Evolutionary conservation across 2,329 filamentous ascomycete species (phyloP), one percentile per base, ranked within the genome.

Genomic region (Hyphodiscus sp.): DNA sequence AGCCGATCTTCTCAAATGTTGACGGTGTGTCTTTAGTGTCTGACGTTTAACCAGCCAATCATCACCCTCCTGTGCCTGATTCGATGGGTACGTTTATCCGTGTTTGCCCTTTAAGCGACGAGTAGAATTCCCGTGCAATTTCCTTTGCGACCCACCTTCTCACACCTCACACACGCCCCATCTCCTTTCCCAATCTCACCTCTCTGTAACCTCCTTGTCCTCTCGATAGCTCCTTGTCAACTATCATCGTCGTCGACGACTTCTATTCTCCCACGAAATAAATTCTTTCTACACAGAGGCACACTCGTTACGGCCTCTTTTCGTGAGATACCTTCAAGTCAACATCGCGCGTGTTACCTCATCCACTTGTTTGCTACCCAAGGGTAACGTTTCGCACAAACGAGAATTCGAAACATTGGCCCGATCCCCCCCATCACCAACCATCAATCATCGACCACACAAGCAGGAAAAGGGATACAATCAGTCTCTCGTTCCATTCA

Each of bases 281-380:
- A 30, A 33, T 48, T 45, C 41, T 33, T 42, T 45, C 47, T 41
- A 47, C 30, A 18, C 29, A 50, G 29, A 49, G 57, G 54, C 47
- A 58, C 58, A 58, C 50, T 60, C 58, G 56, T 60, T 60, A 58
- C 53, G 55, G 53, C 53, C 53, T 53, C 45, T 41, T 8, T 26
- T 45, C 47, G 45, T 43, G 41, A 41, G 20, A 45, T 51, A 44
- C 43, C 20, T 50, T 42, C 43, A 29, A 20, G 16, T 42, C 30
- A 20, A 20, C 45, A 18, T 47, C 43, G 45, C 51, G 45, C 43
- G 48, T 49, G 45, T 58, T 38, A 13, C 11, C 33, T 51, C 50
- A 43, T 45, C 45, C 13, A 33, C 16, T 16, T 13, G 44, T 41
- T 47, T 23, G 46, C 30, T 47, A 49, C 30, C 44, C n/a, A 46